Base-by-base conservation (phyloP, 1,284 basidiomycete genomes). In the Uromyces viciae-fabae region DNA sequence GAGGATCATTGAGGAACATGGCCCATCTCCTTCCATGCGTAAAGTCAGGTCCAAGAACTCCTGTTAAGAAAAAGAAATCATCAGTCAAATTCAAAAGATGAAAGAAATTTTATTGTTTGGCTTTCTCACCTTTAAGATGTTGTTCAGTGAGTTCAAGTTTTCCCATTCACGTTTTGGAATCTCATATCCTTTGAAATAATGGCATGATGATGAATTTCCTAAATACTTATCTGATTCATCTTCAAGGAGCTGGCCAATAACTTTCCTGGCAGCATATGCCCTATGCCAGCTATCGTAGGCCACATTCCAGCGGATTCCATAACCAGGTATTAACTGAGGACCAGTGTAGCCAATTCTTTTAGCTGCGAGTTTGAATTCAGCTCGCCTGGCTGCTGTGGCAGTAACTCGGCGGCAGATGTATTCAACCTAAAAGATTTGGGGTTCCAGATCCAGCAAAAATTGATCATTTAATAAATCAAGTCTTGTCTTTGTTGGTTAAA, bases 281-380 rank as follows among this genome's bases (percentile, higher is more conserved):
- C 33, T 33, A 22, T 64, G 36, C 33, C 9, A 17, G 33, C 60
- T 64, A 8, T 64, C 31, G n/a, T 64, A 38, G 8, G 60, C 58
- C 5, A 64, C 42, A 64, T 64, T 64, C 31, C 31, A 64, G 2
- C 33, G 33, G 36, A 64, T 64, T 28, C 33, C 60, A 11, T 3
- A 38, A 2, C 33, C 33, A 7, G 17, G 17, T 17, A 64, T 64
- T 14, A 38, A 22, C 2, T 38, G 33, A 38, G 33, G 33, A 2
- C 60, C 33, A 19, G 36, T 33, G 36, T 64, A 64, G 17, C 60
- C 60, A 14, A 64, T 4, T n/a, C 42, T 64, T 7, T 64, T 2
- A 28, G 60, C 60, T 38, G 33, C 17, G n/a, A 64, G 33, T 38
- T 64, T 64, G 60, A 64, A 64, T n/a, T 64, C 60, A 38, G 60